phyloP scores from a whole-genome alignment of 306 rosid species.

The Gastrolobium villosum region DNA sequence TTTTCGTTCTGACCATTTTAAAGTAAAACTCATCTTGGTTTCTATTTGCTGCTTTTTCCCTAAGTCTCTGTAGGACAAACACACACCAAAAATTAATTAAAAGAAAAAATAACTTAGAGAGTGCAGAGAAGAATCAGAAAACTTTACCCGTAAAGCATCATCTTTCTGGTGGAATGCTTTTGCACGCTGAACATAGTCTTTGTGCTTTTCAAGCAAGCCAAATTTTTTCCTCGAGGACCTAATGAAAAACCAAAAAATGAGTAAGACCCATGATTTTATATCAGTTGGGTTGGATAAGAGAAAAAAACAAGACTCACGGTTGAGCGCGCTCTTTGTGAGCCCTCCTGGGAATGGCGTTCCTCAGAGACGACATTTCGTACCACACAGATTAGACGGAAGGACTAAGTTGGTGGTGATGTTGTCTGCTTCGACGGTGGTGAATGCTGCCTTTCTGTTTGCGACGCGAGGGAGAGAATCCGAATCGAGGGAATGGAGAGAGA shows the following conservation, averaged over 20 bases:
- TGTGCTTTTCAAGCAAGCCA: slow-evolving; percentile 88
- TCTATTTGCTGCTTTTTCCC: slow-evolving; percentile 74
- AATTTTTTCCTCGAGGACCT: slow-evolving; percentile 76
- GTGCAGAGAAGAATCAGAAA: not conserved
- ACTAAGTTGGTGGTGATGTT: too few species aligned
- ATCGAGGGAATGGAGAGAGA: too few species aligned
- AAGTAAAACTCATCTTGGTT: slow-evolving; percentile 89
- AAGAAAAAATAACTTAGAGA: not conserved
- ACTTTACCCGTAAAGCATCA: slow-evolving; percentile 67
- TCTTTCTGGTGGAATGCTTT: slow-evolving; percentile 76
- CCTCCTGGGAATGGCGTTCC: slow-evolving; percentile 72
- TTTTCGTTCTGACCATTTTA: slow-evolving; percentile 71
- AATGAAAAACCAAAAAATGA: slow-evolving; percentile 14
- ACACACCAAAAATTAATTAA: not conserved
- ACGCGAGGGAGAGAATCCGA: too few species aligned
- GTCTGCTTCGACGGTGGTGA: too few species aligned
- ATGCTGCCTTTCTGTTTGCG: too few species aligned
- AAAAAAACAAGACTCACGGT: slow-evolving; percentile 62
- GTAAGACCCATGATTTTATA: not conserved
- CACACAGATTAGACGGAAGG: too few species aligned
- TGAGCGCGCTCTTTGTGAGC: slow-evolving; percentile 91
- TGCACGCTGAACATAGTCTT: slow-evolving; percentile 88
- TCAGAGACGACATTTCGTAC: slow-evolving; percentile 72
- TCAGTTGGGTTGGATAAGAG: not conserved
- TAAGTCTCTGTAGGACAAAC: slow-evolving; percentile 67